Evolutionary conservation across 192 early-diverging fungal species (phyloP).

Genomic region (Diversispora epigaea): DNA sequence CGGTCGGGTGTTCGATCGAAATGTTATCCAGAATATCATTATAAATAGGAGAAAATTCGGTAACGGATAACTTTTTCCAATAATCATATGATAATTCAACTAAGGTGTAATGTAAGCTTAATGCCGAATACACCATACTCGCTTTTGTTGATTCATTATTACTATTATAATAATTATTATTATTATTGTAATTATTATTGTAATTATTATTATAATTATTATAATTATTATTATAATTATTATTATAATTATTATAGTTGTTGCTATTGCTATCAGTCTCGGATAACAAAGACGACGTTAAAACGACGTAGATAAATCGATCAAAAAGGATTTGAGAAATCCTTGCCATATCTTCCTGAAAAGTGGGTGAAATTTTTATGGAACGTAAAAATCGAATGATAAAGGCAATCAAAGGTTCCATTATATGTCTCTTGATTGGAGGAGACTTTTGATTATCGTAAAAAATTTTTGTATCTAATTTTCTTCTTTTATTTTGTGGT

Average conservation of each 20-base stretch:
- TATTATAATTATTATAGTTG: too few species aligned
- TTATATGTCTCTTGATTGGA: neutral
- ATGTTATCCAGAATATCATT: neutral
- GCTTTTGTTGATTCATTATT: neutral
- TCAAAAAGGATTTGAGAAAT: neutral
- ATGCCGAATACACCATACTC: neutral
- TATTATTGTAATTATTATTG: too few species aligned
- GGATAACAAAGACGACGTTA: neutral
- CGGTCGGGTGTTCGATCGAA: neutral
- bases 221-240: too few species aligned
- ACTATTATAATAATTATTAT: neutral
- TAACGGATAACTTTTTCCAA: neutral
- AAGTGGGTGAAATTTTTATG: neutral
- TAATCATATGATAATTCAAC: slow-evolving; percentile 14
- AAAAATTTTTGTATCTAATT: neutral
- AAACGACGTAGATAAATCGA: neutral
- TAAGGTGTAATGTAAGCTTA: slow-evolving; percentile 10
- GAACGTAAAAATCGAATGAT: slow-evolving; percentile 8
- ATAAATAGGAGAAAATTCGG: neutral
- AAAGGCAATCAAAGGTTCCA: neutral
- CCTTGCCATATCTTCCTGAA: neutral
- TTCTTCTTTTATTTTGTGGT: slow-evolving; percentile 12
- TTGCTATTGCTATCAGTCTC: too few species aligned
- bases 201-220: too few species aligned
- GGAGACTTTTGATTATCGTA: neutral